These are phyloP conservation scores for Phlegmacium glaucopus DNA, from an alignment of 768 basidiomycete genomes.

Conservation along the genomic window DNA sequence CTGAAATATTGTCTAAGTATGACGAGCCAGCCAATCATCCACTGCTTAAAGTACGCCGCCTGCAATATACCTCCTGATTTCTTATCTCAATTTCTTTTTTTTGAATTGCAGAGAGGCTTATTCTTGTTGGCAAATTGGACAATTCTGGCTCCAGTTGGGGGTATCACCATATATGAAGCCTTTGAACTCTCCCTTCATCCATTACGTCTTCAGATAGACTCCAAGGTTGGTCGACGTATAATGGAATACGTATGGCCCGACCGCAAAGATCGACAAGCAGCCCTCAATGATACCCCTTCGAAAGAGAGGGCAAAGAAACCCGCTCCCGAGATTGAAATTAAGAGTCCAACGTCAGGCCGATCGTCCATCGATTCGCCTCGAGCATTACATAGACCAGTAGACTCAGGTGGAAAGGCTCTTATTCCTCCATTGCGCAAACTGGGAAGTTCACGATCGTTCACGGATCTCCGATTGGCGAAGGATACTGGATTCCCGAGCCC, in stretches of 20 bases:
- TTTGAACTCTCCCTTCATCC: conserved; percentile 85
- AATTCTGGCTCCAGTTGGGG: conserved; percentile 86
- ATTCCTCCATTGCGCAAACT: conserved; percentile 47
- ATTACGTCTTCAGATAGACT: conserved; percentile 82
- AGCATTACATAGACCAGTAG: conserved; percentile 21
- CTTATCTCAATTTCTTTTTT: neutral
- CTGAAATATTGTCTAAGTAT: conserved; percentile 83
- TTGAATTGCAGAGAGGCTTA: conserved; percentile 50
- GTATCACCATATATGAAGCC: conserved; percentile 83
- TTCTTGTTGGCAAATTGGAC: conserved; percentile 81
- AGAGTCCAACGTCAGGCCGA: conserved; percentile 28
- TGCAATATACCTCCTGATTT: conserved; percentile 8
- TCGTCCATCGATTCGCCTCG: conserved; percentile 53
- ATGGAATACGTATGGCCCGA: conserved; percentile 88
- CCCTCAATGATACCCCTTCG: conserved; percentile 19
- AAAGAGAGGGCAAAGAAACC: conserved; percentile 12
- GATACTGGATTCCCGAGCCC: conserved; percentile 26
- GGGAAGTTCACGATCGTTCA: conserved; percentile 65
- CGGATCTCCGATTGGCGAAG: conserved; percentile 53
- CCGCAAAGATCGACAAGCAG: conserved; percentile 37
- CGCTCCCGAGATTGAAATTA: conserved; percentile 15
- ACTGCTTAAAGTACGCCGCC: conserved; percentile 54
- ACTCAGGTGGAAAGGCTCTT: conserved; percentile 4
- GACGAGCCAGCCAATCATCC: conserved; percentile 69
- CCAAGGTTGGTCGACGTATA: conserved; percentile 72